These are phyloP conservation scores for Pleodorina starrii DNA, from an alignment of 139 green algal species.

Conservation along the genomic window DNA sequence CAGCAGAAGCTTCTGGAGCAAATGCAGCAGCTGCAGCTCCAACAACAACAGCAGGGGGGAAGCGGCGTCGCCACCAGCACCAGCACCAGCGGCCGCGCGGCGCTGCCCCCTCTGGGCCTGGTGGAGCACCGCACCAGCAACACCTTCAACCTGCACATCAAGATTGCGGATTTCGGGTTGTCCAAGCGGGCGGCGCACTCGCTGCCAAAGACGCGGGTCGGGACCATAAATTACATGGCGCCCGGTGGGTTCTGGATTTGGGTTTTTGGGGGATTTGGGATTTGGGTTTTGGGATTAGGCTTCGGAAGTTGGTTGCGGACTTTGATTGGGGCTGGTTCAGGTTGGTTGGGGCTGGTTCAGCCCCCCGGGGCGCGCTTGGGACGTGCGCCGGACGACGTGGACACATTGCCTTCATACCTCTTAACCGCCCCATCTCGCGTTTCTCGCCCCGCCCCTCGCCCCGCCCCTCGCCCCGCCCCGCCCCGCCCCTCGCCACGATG, in stretches of 20 bases:
- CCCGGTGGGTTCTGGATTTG: background rate
- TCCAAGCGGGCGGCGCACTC: constrained; percentile 22
- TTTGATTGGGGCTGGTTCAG: no score
- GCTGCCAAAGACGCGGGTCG: constrained; percentile 47
- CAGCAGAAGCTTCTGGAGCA: background rate
- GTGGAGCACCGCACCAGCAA: constrained; percentile 42
- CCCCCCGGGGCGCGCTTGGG: no score
- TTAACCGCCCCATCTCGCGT: no score
- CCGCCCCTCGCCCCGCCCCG: no score
- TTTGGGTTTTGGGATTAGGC: no score
- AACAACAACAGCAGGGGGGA: constrained; percentile 5
- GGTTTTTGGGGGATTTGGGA: no score
- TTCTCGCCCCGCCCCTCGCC: no score
- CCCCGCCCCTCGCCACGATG: no score
- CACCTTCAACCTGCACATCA: constrained; percentile 44
- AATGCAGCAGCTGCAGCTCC: background rate
- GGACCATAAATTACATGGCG: constrained; percentile 52
- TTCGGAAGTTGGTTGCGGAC: no score
- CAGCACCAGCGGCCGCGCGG: background rate
- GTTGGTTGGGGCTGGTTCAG: no score
- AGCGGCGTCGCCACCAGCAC: background rate
- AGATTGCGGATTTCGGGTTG: constrained; percentile 48
- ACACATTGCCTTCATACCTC: no score
- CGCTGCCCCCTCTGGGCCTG: background rate
- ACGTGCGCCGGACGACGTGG: no score